These are phyloP conservation scores for Biscogniauxia marginata DNA, from an alignment of 2,329 filamentous ascomycete genomes.

Conservation along the genomic window DNA sequence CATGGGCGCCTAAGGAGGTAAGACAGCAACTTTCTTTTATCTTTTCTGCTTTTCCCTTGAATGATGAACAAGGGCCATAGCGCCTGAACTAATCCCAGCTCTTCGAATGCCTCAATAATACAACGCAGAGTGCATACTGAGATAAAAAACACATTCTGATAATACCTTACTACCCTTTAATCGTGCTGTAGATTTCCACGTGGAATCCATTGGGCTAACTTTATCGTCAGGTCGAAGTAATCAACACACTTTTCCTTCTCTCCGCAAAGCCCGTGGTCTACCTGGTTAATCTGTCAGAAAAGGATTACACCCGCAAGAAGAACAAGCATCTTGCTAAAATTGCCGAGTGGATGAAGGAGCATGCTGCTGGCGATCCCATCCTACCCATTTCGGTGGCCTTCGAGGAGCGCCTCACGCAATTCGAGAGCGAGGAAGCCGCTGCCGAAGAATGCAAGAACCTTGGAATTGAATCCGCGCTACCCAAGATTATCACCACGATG, in stretches of 20 bases:
- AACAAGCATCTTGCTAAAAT: slow-evolving; percentile 97
- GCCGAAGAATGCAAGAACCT: slow-evolving; percentile 86
- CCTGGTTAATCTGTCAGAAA: slow-evolving; percentile 95
- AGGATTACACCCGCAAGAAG: slow-evolving; percentile 97
- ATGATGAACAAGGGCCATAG: slow-evolving; percentile 98
- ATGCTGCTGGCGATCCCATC: slow-evolving; percentile 83
- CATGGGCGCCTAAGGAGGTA: slow-evolving; percentile 95
- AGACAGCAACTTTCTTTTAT: slow-evolving; percentile 40
- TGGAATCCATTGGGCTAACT: slow-evolving; percentile 27
- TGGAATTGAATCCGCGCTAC: slow-evolving; percentile 81
- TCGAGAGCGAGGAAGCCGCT: slow-evolving; percentile 74
- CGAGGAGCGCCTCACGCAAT: slow-evolving; percentile 84
- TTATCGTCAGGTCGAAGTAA: slow-evolving; percentile 77
- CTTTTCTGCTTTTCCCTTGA: slow-evolving; percentile 25
- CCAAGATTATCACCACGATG: slow-evolving; percentile 92
- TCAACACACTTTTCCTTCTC: slow-evolving; percentile 93
- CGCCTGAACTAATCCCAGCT: slow-evolving; percentile 99
- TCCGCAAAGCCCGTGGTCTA: slow-evolving; percentile 97
- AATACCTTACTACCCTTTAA: not conserved
- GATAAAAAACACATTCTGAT: slow-evolving; percentile 78
- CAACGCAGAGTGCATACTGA: slow-evolving; percentile 81
- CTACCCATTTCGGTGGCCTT: slow-evolving; percentile 91
- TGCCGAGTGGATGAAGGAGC: slow-evolving; percentile 90
- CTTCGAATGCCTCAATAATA: slow-evolving; percentile 83
- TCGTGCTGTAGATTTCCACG: not conserved